Evolutionary conservation across 805 yeast species (phyloP), one percentile per base, ranked within the genome.

Genomic region (Teunomyces atbi): DNA sequence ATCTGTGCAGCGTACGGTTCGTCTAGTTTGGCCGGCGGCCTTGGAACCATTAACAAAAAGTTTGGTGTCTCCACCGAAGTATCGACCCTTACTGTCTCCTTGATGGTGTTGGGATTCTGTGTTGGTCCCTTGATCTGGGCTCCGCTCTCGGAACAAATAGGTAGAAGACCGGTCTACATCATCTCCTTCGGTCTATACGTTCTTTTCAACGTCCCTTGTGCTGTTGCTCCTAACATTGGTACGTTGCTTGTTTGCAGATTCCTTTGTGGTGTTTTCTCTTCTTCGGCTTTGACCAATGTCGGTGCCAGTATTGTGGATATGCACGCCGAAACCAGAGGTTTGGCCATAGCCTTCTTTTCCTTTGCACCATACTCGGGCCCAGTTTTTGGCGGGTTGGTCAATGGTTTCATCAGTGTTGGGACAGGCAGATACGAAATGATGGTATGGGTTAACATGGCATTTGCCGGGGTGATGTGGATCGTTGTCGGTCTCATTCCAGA

Each of bases 331-430:
- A 80, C 90, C 0, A 78, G 96, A 70, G 96, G 96, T 55, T 78
- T 83, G 58, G 96, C 96, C 34, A 89, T 90, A 67, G 95, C 96
- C 0, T 85, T 85, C 58, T 90, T 90, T 60, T 91, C 96, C 10
- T 89, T 89, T 59, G 89, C 94, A 48, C 97, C 97, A 2, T 90
- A 89, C 65, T 84, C 91, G 52, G 97, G 96, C 43, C 97, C 97
- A 1, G 95, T 88, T 32, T 67, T 89, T 41, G 97, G 96, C 29
- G 96, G 96, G 3, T 68, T 90, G 45, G 89, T 88, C 30, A 86
- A 89, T 58, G 96, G 97, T 33, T 90, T 89, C 72, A 83, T 90
- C 58, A 76, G 83, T 47, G 82, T 86, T 42, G 79, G 83, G 49
- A 77, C 92, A n/a, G 77, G 75, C 13, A 72, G 86, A 55, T 75